Evolutionary conservation across 208 protist genomes (phyloP).

Genomic region (Phytomonas serpens): DNA sequence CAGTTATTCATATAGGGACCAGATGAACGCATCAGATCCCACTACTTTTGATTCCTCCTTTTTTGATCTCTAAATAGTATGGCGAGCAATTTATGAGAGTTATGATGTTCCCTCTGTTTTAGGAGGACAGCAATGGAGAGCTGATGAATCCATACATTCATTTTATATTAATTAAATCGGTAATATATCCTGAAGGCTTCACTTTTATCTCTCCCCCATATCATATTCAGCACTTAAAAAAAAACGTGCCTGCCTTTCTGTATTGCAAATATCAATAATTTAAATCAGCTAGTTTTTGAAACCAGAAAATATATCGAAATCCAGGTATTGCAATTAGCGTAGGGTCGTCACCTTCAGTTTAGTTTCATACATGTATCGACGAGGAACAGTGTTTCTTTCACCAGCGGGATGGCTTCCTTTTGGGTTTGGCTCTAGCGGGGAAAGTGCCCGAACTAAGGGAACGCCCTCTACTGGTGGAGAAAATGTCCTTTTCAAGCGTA

Average conservation of each 20-base stretch:
- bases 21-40: background rate
- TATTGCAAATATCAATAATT: constrained; percentile 6
- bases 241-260: background rate
- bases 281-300: background rate
- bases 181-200: background rate
- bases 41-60: background rate
- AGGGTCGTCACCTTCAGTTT: background rate
- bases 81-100: background rate
- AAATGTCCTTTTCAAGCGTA: constrained; percentile 7
- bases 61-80: background rate
- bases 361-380: constrained; percentile 20
- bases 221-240: background rate
- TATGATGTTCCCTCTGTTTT: background rate
- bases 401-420: background rate
- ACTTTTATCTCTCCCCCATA: background rate
- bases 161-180: background rate
- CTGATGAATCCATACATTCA: background rate
- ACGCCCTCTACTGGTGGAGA: background rate
- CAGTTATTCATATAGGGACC: background rate
- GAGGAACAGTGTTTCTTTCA: constrained; percentile 4
- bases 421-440: background rate
- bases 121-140: background rate
- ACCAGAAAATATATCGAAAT: background rate
- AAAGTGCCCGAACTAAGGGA: background rate
- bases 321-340: background rate